phyloP scores from a whole-genome alignment of 192 early-diverging fungal genomes.

The Backusella australiensis region DNA sequence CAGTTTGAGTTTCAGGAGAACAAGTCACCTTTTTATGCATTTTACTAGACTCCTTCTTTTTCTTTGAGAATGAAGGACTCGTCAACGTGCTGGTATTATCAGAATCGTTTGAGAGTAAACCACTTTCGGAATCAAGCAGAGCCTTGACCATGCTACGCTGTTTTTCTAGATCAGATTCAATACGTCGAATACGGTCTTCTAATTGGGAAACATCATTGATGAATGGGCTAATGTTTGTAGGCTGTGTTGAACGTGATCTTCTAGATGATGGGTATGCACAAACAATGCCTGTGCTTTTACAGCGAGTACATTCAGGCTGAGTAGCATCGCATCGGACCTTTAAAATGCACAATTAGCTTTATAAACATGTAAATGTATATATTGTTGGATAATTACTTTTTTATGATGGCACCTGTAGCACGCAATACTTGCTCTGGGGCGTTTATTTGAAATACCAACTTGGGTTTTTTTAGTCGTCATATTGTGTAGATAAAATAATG shows the following conservation, averaged over 20 bases:
- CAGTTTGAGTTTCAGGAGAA: background rate
- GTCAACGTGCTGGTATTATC: background rate
- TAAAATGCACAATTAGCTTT: background rate
- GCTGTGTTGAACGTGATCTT: conserved; percentile 18
- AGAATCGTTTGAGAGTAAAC: background rate
- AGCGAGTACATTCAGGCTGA: conserved; percentile 26
- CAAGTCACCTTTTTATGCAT: background rate
- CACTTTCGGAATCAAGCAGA: background rate
- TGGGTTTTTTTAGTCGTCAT: background rate
- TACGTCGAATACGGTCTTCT: conserved; percentile 17
- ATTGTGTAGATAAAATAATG: background rate
- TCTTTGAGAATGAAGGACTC: background rate
- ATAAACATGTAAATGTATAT: background rate
- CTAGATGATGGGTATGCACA: conserved; percentile 24
- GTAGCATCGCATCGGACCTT: conserved; percentile 30
- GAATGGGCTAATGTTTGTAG: conserved; percentile 23
- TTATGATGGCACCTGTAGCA: conserved; percentile 32
- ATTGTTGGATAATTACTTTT: conserved; percentile 15
- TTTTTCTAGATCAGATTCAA: conserved; percentile 20
- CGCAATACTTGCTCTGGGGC: conserved; percentile 28
- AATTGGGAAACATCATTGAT: conserved; percentile 26
- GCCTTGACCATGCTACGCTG: conserved; percentile 16
- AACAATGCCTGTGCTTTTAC: conserved; percentile 10
- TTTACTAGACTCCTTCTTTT: background rate
- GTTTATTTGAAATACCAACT: conserved; percentile 10